Percentiles rank a stretch among this genome's conserved stretches.
Evolutionary conservation across 148 eudicot species (phyloP).

Genomic region (Nyssa sinensis): DNA sequence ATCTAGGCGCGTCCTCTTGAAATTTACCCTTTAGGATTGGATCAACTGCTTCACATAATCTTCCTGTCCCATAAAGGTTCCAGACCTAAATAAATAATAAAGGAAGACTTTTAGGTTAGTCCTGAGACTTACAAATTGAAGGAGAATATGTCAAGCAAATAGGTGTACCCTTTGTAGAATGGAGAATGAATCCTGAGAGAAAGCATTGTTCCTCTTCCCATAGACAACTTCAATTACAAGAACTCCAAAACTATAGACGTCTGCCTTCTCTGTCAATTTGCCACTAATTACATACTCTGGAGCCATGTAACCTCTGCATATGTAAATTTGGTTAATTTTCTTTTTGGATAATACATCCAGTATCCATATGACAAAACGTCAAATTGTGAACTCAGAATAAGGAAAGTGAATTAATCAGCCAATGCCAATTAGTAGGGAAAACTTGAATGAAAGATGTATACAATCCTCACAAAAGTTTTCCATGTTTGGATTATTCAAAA

Average conservation of each 20-base stretch:
- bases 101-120: not conserved
- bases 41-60: conserved; percentile 36
- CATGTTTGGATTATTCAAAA: not conserved
- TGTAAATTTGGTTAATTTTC: not conserved
- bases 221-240: conserved; percentile 44
- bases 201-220: conserved; percentile 36
- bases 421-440: not conserved
- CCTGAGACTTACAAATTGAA: not conserved
- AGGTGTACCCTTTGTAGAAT: conserved; percentile 43
- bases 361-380: not conserved
- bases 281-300: conserved; percentile 58
- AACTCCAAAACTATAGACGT: conserved; percentile 58
- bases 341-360: not conserved
- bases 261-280: conserved; percentile 52
- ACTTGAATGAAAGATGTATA: not conserved
- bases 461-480: not conserved
- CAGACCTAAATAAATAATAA: conserved; percentile 26
- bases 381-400: not conserved
- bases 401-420: not conserved
- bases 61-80: conserved; percentile 29
- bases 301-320: conserved; percentile 63
- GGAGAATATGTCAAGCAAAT: conserved; percentile 3
- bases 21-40: conserved; percentile 28
- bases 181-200: conserved; percentile 26
- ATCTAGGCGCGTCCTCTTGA: conserved; percentile 25